Base-by-base conservation (phyloP, 2,329 filamentous ascomycete species). In the Tolypocladium pustulatum region DNA sequence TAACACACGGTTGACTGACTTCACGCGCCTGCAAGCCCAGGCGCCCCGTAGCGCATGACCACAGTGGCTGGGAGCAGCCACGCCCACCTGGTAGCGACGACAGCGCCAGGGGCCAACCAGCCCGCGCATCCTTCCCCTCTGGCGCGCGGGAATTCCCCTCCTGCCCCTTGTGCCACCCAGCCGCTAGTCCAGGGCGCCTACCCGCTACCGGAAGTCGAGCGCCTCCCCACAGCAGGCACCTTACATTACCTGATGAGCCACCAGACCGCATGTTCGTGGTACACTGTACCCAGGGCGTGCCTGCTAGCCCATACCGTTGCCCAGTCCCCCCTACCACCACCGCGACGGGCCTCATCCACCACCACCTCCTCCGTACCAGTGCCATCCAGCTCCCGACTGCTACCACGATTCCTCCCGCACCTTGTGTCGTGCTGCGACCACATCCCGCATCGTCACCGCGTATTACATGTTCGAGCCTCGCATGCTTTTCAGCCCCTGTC, bases 391-490 rank as follows among this genome's bases (percentile, higher is more conserved):
- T n/a, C 37, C 54, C 36, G 37, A 56, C 54, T 41, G 40, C 38
- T 40, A 56, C 37, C 38, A 20, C 30, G 30, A 32, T 34, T 34
- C 40, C 55, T 43, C 38, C 54, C 54, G 27, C 54, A 27, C 37
- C 40, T 37, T 12, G 55, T 49, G 40, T 57, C 37, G 56, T 57
- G 49, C 56, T 41, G 55, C 30, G 41, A 32, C 40, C 40, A 15
- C 37, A 52, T 46, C 51, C 37, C 53, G 30, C 49, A 27, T 57
- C 49, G 43, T n/a, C 56, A 25, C 25, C 36, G 13, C 56, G 43
- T 32, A 38, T 41, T 52, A 57, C 56, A 53, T 57, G 46, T 37
- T 53, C 56, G 43, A 53, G 34, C 56, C 46, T 52, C 56, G 56
- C 56, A 51, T 57, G 56, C 49, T 53, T 52, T 52, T 27, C 37